Percentiles rank a stretch among this genome's conserved stretches.
Conservation (phyloP, 2,329 filamentous ascomycete genomes). For the Colletotrichum camelliae region DNA sequence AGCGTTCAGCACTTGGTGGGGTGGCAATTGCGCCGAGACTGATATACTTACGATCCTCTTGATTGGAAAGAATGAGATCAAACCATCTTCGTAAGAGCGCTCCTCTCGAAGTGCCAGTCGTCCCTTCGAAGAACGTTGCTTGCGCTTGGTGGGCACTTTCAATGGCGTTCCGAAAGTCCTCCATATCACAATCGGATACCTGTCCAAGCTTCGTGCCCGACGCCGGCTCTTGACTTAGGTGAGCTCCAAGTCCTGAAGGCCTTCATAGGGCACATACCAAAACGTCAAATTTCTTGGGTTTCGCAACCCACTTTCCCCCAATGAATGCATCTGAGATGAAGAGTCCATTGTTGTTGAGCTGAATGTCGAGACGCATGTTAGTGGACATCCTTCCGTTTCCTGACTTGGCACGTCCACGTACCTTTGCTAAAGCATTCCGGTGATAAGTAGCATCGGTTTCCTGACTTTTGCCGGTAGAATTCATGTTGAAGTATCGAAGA, state of each 20-base stretch:
- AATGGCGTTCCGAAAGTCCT: constrained; percentile 33
- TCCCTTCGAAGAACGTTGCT: constrained; percentile 40
- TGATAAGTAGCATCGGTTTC: background rate
- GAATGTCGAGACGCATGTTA: background rate
- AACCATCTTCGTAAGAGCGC: constrained; percentile 41
- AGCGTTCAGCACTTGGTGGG: background rate
- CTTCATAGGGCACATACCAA: background rate
- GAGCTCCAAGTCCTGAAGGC: background rate
- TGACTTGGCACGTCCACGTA: background rate
- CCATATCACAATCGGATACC: constrained; percentile 48
- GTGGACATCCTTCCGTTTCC: background rate
- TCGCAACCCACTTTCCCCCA: background rate
- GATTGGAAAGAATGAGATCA: constrained; percentile 34
- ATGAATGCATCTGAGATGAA: background rate
- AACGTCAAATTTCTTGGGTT: background rate
- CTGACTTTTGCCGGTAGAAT: background rate
- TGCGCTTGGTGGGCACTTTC: constrained; percentile 39
- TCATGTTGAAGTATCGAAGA: background rate
- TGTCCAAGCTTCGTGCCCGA: constrained; percentile 53
- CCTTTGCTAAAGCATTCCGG: background rate
- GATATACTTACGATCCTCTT: constrained; percentile 31
- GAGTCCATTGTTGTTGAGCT: background rate
- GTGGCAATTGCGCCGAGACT: background rate
- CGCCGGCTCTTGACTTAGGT: constrained; percentile 47
- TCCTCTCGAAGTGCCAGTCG: constrained; percentile 39